Evolutionary conservation across 2,329 filamentous ascomycete species (phyloP).

Genomic region (Fusarium austroafricanum): DNA sequence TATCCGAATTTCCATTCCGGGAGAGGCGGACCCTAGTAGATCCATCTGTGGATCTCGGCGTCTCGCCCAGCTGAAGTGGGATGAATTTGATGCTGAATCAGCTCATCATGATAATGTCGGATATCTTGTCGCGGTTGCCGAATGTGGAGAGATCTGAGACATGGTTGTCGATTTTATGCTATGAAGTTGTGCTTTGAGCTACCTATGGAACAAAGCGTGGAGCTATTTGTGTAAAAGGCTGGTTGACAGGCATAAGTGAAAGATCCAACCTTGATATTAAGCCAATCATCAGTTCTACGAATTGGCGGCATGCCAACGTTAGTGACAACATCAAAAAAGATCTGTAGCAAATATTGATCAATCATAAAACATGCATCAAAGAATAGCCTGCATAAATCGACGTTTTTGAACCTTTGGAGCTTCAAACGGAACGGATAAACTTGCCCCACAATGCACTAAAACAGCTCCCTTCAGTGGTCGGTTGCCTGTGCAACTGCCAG

Average conservation of each 20-base stretch:
- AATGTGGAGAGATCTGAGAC: slow-evolving; percentile 3
- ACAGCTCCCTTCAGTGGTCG: slow-evolving; percentile 31
- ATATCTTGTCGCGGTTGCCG: neutral
- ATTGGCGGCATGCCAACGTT: neutral
- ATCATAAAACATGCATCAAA: neutral
- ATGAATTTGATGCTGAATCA: slow-evolving; percentile 38
- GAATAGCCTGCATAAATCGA: neutral
- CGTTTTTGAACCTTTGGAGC: neutral
- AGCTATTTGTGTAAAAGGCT: neutral
- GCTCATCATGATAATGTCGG: slow-evolving; percentile 5
- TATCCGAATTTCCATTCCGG: slow-evolving; percentile 45
- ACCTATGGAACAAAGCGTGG: neutral
- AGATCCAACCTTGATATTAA: neutral
- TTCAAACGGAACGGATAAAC: slow-evolving; percentile 32
- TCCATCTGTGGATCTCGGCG: slow-evolving; percentile 29
- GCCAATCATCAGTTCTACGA: neutral
- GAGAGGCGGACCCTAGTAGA: slow-evolving; percentile 7
- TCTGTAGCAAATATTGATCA: neutral
- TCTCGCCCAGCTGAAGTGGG: slow-evolving; percentile 13
- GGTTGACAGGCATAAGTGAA: neutral
- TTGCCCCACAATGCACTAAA: slow-evolving; percentile 14
- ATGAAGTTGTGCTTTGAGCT: neutral
- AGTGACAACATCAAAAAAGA: neutral
- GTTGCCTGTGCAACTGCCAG: slow-evolving; percentile 42
- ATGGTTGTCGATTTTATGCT: neutral